Percentiles rank a stretch among this genome's conserved stretches.
phyloP scores from a whole-genome alignment of 164 flowering plant genomes.

The Cinnamomum chago region DNA sequence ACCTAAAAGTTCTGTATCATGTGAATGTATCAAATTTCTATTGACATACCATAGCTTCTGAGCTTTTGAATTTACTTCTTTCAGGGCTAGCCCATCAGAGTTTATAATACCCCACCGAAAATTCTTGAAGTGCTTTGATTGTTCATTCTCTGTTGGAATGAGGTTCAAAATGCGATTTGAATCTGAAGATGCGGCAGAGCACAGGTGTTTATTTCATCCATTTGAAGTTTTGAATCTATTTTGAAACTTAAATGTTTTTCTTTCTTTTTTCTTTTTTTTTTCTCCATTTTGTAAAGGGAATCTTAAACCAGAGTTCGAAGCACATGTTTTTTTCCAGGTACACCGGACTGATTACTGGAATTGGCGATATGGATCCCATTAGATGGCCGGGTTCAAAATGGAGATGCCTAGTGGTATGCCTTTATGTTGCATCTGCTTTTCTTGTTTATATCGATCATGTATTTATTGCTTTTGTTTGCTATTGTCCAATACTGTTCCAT shows the following conservation, averaged over 20 bases:
- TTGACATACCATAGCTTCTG: not conserved
- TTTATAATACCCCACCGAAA: slow-evolving; percentile 63
- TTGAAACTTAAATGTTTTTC: no score
- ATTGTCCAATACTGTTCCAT: no score
- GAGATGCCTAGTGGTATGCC: slow-evolving; percentile 78
- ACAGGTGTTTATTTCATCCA: slow-evolving; percentile 46
- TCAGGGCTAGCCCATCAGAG: slow-evolving; percentile 71
- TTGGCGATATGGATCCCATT: slow-evolving; percentile 70
- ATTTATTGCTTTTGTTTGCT: no score
- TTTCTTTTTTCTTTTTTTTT: no score
- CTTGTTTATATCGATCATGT: not conserved
- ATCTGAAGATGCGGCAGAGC: slow-evolving; percentile 79
- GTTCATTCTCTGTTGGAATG: slow-evolving; percentile 53
- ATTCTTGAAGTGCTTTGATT: slow-evolving; percentile 55
- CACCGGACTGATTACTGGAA: slow-evolving; percentile 69
- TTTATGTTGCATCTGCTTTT: not conserved
- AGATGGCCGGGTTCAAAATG: slow-evolving; percentile 91
- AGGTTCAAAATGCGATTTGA: slow-evolving; percentile 81
- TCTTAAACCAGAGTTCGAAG: not conserved
- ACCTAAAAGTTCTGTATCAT: not conserved
- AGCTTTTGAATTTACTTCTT: slow-evolving; percentile 15
- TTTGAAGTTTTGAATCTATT: not conserved
- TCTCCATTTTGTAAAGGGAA: no score
- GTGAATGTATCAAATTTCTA: not conserved
- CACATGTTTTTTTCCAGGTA: slow-evolving; percentile 38